Conservation (phyloP, 768 basidiomycete genomes). For the Phlegmacium glaucopus region DNA sequence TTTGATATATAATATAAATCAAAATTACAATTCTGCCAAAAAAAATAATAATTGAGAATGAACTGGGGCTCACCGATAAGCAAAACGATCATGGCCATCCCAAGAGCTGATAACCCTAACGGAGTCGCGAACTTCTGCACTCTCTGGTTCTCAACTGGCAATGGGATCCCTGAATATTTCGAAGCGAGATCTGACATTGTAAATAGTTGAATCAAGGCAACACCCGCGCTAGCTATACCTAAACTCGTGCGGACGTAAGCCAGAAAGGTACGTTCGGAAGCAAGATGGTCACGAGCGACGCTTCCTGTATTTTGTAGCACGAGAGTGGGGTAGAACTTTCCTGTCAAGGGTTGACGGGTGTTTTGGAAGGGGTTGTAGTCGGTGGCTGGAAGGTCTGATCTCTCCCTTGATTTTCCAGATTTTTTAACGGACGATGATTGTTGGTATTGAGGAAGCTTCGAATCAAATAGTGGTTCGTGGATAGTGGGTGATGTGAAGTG, state of each 20-base stretch:
- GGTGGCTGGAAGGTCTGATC: no score
- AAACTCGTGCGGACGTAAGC: slow-evolving; percentile 53
- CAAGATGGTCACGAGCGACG: slow-evolving; percentile 53
- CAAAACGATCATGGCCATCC: slow-evolving; percentile 15
- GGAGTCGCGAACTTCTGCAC: slow-evolving; percentile 19
- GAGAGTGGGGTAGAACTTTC: neutral
- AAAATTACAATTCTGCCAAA: no score
- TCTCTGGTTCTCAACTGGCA: slow-evolving; percentile 1
- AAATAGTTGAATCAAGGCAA: slow-evolving; percentile 26
- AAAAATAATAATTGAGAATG: no score
- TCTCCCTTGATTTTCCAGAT: no score
- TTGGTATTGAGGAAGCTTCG: no score
- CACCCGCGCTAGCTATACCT: slow-evolving; percentile 45
- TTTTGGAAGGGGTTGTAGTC: no score
- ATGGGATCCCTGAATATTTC: neutral
- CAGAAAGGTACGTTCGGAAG: slow-evolving; percentile 50
- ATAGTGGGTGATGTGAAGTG: no score
- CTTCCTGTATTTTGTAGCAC: slow-evolving; percentile 46
- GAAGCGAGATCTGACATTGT: slow-evolving; percentile 18
- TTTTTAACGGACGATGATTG: no score
- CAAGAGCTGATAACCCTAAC: slow-evolving; percentile 14
- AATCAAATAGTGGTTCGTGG: no score
- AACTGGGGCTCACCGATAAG: slow-evolving; percentile 19
- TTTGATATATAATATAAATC: no score
- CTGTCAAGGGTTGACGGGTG: no score